These are phyloP conservation scores for Podaxis sp. DNA, from an alignment of 768 basidiomycete species.

Conservation along the genomic window DNA sequence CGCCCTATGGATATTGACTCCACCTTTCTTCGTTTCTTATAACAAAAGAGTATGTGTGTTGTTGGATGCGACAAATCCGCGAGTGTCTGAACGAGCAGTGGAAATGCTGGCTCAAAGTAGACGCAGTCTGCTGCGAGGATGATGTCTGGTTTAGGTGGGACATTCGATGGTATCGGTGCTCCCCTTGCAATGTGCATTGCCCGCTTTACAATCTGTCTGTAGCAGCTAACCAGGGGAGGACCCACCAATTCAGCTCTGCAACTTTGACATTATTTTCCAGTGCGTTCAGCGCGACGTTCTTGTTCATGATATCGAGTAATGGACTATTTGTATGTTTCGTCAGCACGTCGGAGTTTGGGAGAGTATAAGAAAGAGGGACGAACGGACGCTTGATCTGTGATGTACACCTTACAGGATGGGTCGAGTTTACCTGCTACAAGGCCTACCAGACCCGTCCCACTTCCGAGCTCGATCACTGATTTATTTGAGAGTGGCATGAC, in stretches of 20 bases:
- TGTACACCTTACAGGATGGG: slow-evolving; percentile 51
- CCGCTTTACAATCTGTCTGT: slow-evolving; percentile 10
- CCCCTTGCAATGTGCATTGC: slow-evolving; percentile 48
- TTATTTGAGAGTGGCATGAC: slow-evolving; percentile 44
- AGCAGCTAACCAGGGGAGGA: slow-evolving; percentile 11
- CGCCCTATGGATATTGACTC: not conserved
- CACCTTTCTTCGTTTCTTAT: slow-evolving; percentile 91
- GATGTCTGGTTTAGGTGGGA: slow-evolving; percentile 48
- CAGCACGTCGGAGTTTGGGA: slow-evolving; percentile 9
- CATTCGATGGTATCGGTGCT: slow-evolving; percentile 41
- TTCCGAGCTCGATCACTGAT: slow-evolving; percentile 78
- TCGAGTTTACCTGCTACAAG: slow-evolving; percentile 72
- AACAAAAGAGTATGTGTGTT: slow-evolving; percentile 83
- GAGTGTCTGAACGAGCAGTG: slow-evolving; percentile 79
- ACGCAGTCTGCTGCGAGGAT: slow-evolving; percentile 93
- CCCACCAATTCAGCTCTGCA: slow-evolving; percentile 80
- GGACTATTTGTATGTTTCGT: slow-evolving; percentile 40
- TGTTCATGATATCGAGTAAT: slow-evolving; percentile 72
- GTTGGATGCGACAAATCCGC: slow-evolving; percentile 49
- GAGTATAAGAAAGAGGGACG: slow-evolving; percentile 5
- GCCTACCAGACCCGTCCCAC: slow-evolving; percentile 92
- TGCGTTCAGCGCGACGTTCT: slow-evolving; percentile 67
- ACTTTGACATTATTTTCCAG: slow-evolving; percentile 49
- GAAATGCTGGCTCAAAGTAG: slow-evolving; percentile 92
- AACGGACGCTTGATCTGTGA: slow-evolving; percentile 90